These are phyloP conservation scores for Blastobotrys aristatus DNA, from an alignment of 1,139 yeast genomes.

Conservation along the genomic window DNA sequence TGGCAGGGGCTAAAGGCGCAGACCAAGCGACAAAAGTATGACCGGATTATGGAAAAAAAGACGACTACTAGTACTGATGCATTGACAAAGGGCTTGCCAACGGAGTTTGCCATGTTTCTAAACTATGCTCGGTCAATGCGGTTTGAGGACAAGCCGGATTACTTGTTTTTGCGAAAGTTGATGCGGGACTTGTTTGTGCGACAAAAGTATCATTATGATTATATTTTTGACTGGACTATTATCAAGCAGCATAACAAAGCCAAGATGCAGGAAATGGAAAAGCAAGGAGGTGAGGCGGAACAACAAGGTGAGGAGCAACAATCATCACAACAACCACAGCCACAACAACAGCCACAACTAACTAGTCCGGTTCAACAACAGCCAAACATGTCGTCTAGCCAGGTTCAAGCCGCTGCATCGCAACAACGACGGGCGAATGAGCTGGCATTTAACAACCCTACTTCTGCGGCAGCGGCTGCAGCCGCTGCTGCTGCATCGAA, in stretches of 20 bases:
- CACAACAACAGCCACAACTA: background rate
- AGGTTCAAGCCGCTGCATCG: background rate
- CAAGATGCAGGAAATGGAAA: slow-evolving; percentile 8
- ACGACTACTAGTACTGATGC: slow-evolving; percentile 88
- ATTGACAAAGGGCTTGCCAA: slow-evolving; percentile 86
- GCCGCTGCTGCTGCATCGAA: slow-evolving; percentile 7
- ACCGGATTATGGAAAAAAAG: slow-evolving; percentile 93
- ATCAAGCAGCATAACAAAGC: slow-evolving; percentile 55
- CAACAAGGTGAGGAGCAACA: slow-evolving; percentile 26
- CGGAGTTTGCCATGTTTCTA: slow-evolving; percentile 83
- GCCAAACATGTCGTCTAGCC: background rate
- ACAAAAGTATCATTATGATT: slow-evolving; percentile 88
- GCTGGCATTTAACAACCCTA: background rate
- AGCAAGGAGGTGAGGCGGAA: slow-evolving; percentile 40
- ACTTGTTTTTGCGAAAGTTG: slow-evolving; percentile 79
- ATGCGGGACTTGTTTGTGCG: slow-evolving; percentile 86
- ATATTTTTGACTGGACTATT: slow-evolving; percentile 95
- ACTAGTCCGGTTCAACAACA: background rate
- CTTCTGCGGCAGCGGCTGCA: slow-evolving; percentile 6
- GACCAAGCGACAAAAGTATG: slow-evolving; percentile 94
- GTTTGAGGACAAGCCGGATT: slow-evolving; percentile 96
- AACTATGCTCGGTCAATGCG: slow-evolving; percentile 84
- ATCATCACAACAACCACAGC: background rate
- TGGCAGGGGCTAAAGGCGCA: slow-evolving; percentile 99
- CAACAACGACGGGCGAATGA: background rate